phyloP scores from a whole-genome alignment of 805 yeast species.

The Tetrapisispora iriomotensis region DNA sequence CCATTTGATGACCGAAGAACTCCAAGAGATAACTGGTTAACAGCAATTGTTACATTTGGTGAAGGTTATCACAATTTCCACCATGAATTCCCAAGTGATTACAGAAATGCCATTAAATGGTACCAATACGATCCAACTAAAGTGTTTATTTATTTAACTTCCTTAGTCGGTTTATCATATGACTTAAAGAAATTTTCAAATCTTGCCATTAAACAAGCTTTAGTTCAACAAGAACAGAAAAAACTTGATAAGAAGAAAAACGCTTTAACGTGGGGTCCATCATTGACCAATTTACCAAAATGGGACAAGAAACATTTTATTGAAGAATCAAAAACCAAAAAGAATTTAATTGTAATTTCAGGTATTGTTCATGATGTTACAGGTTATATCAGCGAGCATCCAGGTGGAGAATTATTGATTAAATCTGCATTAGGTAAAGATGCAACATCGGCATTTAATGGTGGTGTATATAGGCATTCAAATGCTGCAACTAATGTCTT shows the following conservation, averaged over 20 bases:
- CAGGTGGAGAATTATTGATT: conserved; percentile 72
- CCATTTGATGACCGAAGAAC: conserved; percentile 84
- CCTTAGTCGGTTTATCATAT: conserved; percentile 60
- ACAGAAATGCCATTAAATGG: conserved; percentile 82
- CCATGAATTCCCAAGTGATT: conserved; percentile 83
- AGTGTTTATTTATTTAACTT: conserved; percentile 45
- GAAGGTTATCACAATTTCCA: conserved; percentile 89
- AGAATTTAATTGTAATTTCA: conserved; percentile 58
- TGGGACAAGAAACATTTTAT: conserved; percentile 60
- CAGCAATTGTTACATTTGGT: conserved; percentile 78
- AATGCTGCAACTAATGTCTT: conserved; percentile 78
- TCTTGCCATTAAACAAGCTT: conserved; percentile 74
- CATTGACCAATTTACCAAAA: conserved; percentile 55
- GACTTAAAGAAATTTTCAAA: conserved; percentile 69
- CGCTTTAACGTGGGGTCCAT: conserved; percentile 66
- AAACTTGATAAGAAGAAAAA: conserved; percentile 55
- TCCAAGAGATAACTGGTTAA: conserved; percentile 72
- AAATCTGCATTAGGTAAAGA: conserved; percentile 69
- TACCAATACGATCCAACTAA: conserved; percentile 84
- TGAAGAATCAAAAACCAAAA: conserved; percentile 39
- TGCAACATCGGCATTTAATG: conserved; percentile 76
- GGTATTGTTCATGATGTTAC: conserved; percentile 76
- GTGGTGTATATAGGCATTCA: conserved; percentile 78
- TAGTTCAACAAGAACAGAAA: conserved; percentile 76
- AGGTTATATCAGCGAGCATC: conserved; percentile 61